phyloP scores from a whole-genome alignment of 495 filamentous ascomycete species.

The Massariosphaeria phaeospora region DNA sequence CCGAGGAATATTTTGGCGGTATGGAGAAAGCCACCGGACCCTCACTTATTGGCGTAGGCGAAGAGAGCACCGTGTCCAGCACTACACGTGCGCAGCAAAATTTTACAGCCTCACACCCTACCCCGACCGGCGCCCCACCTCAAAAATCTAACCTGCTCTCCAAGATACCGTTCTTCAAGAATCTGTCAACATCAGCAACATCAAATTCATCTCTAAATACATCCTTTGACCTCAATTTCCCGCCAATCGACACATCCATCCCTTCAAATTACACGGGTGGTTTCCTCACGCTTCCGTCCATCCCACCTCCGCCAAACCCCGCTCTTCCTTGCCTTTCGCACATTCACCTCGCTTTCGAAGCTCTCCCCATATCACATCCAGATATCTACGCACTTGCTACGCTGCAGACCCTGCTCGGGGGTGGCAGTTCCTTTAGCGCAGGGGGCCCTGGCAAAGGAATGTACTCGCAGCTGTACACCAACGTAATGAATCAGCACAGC shows the following conservation, averaged over 20 bases:
- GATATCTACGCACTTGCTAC: slow-evolving; percentile 97
- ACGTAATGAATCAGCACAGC: slow-evolving; percentile 92
- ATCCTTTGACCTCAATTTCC: slow-evolving; percentile 42
- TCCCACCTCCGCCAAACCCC: slow-evolving; percentile 69
- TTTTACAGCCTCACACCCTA: slow-evolving; percentile 42
- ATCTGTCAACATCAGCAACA: slow-evolving; percentile 67
- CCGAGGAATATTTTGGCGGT: slow-evolving; percentile 83
- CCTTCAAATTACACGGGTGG: slow-evolving; percentile 91
- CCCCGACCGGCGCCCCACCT: slow-evolving; percentile 36
- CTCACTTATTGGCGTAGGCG: slow-evolving; percentile 39
- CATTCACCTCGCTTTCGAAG: slow-evolving; percentile 94
- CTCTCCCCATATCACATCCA: slow-evolving; percentile 77
- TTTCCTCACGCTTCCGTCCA: slow-evolving; percentile 74
- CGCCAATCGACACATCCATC: slow-evolving; percentile 52
- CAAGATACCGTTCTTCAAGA: slow-evolving; percentile 90
- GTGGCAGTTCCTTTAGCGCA: slow-evolving; percentile 94
- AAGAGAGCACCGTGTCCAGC: neutral
- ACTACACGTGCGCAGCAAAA: slow-evolving; percentile 38
- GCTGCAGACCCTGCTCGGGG: slow-evolving; percentile 92
- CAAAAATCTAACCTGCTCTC: slow-evolving; percentile 62
- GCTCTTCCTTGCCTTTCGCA: slow-evolving; percentile 79
- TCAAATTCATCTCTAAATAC: slow-evolving; percentile 53
- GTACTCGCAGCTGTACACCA: slow-evolving; percentile 95
- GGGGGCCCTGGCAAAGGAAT: slow-evolving; percentile 97
- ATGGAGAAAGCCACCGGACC: slow-evolving; percentile 60